Conservation (phyloP, 768 basidiomycete species). For the Leccinellum albellum region DNA sequence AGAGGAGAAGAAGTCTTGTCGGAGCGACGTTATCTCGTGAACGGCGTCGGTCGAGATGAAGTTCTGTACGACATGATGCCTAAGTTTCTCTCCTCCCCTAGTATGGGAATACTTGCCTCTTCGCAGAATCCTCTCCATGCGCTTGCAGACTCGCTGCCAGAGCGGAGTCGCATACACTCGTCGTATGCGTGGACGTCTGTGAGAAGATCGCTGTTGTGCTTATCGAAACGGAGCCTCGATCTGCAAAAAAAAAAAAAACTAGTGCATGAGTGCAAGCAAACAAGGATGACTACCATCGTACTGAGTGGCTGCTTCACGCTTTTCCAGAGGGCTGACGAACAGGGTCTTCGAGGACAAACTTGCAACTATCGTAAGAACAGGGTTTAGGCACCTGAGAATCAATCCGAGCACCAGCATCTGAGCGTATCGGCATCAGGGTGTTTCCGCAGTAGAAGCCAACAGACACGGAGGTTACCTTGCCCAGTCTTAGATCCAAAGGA, state of each 20-base stretch:
- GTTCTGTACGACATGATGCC: constrained; percentile 45
- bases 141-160: constrained; percentile 45
- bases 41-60: constrained; percentile 75
- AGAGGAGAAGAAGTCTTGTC: constrained; percentile 71
- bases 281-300: constrained; percentile 31
- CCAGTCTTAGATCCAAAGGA: constrained; percentile 85
- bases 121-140: constrained; percentile 64
- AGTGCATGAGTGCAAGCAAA: background rate
- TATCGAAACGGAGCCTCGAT: constrained; percentile 66
- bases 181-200: constrained; percentile 79
- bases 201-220: constrained; percentile 76
- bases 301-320: constrained; percentile 75
- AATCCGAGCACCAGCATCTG: constrained; percentile 86
- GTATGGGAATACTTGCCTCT: constrained; percentile 38
- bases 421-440: constrained; percentile 73
- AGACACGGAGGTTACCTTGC: constrained; percentile 51
- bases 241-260: constrained; percentile 34
- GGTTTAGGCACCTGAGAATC: constrained; percentile 79
- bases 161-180: constrained; percentile 49
- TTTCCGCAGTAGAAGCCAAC: background rate
- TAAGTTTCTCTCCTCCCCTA: too few species aligned
- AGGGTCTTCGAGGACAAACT: constrained; percentile 84
- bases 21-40: constrained; percentile 74
- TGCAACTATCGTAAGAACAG: constrained; percentile 78
- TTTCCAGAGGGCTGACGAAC: constrained; percentile 78